Evolutionary conservation across 2,329 filamentous ascomycete species (phyloP).

Genomic region (Dryadomyces quercus-mongolicae): DNA sequence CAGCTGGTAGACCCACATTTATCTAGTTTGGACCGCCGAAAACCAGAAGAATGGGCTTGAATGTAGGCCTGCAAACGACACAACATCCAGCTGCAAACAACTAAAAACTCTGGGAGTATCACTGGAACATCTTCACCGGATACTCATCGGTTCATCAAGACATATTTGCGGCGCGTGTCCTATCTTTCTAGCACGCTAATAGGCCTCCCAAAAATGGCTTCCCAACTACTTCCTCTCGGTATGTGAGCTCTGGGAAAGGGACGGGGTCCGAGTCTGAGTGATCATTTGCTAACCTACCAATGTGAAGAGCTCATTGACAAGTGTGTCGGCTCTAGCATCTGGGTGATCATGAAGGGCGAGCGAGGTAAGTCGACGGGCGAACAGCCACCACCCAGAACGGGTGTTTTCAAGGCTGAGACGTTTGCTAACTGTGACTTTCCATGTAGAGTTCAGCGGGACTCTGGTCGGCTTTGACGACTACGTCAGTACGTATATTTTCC

Average conservation of each 20-base stretch:
- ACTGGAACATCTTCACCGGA: no score
- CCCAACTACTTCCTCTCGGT: slow-evolving; percentile 64
- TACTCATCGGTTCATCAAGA: no score
- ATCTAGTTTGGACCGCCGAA: no score
- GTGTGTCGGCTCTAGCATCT: slow-evolving; percentile 93
- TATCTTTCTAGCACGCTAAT: slow-evolving; percentile 25
- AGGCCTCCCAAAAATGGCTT: slow-evolving; percentile 45
- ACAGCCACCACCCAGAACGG: no score
- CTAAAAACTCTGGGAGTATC: no score
- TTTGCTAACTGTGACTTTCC: not conserved
- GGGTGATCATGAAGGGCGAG: slow-evolving; percentile 99
- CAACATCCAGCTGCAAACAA: no score
- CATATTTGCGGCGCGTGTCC: no score
- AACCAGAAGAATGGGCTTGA: no score
- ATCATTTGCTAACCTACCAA: not conserved
- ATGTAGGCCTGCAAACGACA: no score
- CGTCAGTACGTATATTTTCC: slow-evolving; percentile 66
- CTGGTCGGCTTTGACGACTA: slow-evolving; percentile 97
- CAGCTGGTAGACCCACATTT: no score
- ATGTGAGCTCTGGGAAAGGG: slow-evolving; percentile 12
- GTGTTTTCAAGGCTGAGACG: not conserved
- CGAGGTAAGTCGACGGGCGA: slow-evolving; percentile 52
- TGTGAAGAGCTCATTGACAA: slow-evolving; percentile 88
- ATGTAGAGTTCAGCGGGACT: slow-evolving; percentile 83
- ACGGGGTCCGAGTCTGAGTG: not conserved